Evolutionary conservation across 306 rosid species (phyloP), one percentile per base, ranked within the genome.

Genomic region (Glycyrrhiza uralensis): DNA sequence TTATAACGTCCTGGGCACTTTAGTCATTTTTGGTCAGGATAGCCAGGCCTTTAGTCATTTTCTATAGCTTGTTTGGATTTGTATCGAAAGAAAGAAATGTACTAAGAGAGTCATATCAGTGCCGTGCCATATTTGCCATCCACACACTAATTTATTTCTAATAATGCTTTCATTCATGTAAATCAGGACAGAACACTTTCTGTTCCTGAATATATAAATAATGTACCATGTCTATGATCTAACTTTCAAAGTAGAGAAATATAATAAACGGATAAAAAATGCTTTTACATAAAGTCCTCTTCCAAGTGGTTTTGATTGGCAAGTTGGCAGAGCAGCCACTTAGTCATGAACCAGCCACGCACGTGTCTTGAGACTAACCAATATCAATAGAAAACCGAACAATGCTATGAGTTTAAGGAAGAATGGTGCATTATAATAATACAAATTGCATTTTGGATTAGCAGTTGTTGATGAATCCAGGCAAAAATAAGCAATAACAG

Each of bases 381-480:
- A 66, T 65, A 42, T 13, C 1, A 55, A 66, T 10, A n/a, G 55
- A 46, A 55, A 73, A 69, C 17, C 39, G 32, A 66, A 81, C 19
- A 52, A 28, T 56, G 68, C 6, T n/a, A n/a, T n/a, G 41, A 67
- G 35, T 46, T 66, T 20, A 42, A 57, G 69, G 69, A 60, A 74
- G 71, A 75, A 45, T 26, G 45, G 54, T 54, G 60, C 65, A 54
- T 59, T 67, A 54, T 41, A 78, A 77, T 61, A 77, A 56, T 68
- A 77, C 80, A 82, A n/a, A n/a, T 62, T 75, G 74, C 50, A 68
- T 23, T 62, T 45, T 69, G 80, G 78, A 74, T 71, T 46, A 57
- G 72, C 72, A 5, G 46, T 61, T n/a, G n/a, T 47, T 23, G 72
- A 50, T 59, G 76, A 72, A 77, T 77, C 77, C 79, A 77, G 64